phyloP scores from a whole-genome alignment of 1,284 basidiomycete species.

The Xerocomus amazonicus region DNA sequence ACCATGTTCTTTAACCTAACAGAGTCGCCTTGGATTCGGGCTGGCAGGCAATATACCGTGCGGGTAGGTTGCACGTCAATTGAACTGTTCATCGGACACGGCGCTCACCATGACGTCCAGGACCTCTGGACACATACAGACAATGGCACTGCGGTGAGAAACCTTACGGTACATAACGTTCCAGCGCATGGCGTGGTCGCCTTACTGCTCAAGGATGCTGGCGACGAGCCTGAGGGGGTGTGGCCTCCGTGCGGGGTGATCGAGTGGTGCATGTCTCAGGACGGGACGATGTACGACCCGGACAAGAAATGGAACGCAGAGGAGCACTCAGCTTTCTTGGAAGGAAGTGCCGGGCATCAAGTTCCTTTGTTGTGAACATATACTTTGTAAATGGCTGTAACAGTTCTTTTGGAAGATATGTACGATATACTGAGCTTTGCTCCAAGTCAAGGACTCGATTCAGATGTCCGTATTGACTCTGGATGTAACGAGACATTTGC shows the following conservation, averaged over 20 bases:
- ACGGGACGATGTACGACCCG: slow-evolving; percentile 31
- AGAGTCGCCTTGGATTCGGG: slow-evolving; percentile 67
- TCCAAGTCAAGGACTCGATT: too few species aligned
- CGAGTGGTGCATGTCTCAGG: slow-evolving; percentile 41
- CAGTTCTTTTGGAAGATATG: not conserved
- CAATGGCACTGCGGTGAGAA: slow-evolving; percentile 63
- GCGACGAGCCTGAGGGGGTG: slow-evolving; percentile 56
- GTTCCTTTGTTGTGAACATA: not conserved
- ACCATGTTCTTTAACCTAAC: slow-evolving; percentile 61
- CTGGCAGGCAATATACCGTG: slow-evolving; percentile 59
- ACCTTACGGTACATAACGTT: slow-evolving; percentile 54
- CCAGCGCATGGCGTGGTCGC: slow-evolving; percentile 71
- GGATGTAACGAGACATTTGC: not conserved
- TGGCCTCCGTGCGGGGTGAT: slow-evolving; percentile 45
- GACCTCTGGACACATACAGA: slow-evolving; percentile 67
- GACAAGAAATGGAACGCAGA: slow-evolving; percentile 31
- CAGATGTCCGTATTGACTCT: not conserved
- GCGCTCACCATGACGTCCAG: slow-evolving; percentile 32
- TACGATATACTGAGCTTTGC: not conserved
- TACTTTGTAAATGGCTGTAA: not conserved
- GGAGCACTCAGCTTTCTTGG: slow-evolving; percentile 4
- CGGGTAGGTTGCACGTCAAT: slow-evolving; percentile 37
- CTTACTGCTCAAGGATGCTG: slow-evolving; percentile 59
- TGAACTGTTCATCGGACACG: not conserved
- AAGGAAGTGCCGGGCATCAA: not conserved